Base-by-base conservation (phyloP, 192 early-diverging fungal species). In the Pilaira anomala region DNA sequence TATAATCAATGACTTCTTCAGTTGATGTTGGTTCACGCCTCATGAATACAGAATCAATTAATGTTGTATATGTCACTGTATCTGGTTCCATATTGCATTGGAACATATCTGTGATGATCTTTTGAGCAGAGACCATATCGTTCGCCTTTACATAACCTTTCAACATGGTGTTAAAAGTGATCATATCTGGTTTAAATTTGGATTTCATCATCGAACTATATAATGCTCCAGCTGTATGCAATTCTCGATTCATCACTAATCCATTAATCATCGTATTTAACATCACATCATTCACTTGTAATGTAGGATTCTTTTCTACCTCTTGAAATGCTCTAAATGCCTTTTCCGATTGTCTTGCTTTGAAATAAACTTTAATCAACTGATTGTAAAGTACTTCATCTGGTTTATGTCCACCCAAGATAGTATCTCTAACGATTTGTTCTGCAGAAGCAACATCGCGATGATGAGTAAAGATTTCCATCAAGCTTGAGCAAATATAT, bases 231-330 rank as follows among this genome's bases (percentile, higher is more conserved):
- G 72, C 72, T 2, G 67, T 67, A 2, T 60, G 22, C 13, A 66
- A 39, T 49, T 74, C 67, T 0, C 48, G 56, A 50, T 74, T 74
- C 33, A 65, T 69, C 0, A 74, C 58, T 1, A 74, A 44, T 1
- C 72, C 72, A 29, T 74, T 55, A 14, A 74, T 61, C 67, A 74
- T 54, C 6, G 67, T 68, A 21, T 74, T 74, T 8, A 68, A 52
- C 30, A 69, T 53, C 3, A 68, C 25, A 18, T 63, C 61, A 33
- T 74, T 74, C 0, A 74, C 12, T 11, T 65, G 3, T n/a, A 66
- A 22, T 19, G 48, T 28, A 7, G 53, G 53, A 13, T 69, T 33
- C 19, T 57, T 39, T 33, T 74, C 67, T 5, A 74, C 41, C 7
- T 58, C 60, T 26, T 65, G 36, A 40, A 74, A 74, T 2, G 50